Evolutionary conservation across 495 filamentous ascomycete genomes (phyloP), one percentile per base, ranked within the genome.

Genomic region (Neurospora sp.): DNA sequence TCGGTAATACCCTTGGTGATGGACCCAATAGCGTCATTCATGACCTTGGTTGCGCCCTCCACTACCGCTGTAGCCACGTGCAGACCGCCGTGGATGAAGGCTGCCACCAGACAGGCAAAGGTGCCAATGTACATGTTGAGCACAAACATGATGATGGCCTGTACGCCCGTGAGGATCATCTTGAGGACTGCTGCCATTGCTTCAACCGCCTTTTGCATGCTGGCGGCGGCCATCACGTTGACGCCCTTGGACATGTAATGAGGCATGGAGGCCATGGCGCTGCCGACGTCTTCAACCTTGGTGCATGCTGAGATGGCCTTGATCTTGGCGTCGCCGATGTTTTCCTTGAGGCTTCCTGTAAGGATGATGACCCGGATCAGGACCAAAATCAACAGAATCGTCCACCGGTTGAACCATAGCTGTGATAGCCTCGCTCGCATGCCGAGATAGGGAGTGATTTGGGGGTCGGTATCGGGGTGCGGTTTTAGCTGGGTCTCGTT

Each of bases 331-430:
- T 89, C 88, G 23, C 77, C 88, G 78, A 98, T 86, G 79, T 94
- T 89, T 71, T 87, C 83, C 76, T 96, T 86, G 71, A 97, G 84
- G 76, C 87, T 86, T 42, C 86, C 84, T 41, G 92, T 86, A 23
- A 94, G 90, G 69, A 99, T 81, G 69, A 99, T 82, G 73, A 93
- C 86, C 69, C 96, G 89, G 74, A 91, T 89, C 31, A 99, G 88
- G 23, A 98, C 89, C 70, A 99, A 88, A 54, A 97, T 79, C 11
- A 99, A 85, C 62, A 99, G 87, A 72, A 99, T 85, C 48, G 96
- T 98, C 96, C 96, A 99, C 82, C 92, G 87, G 86, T 98, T 98
- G 85, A 98, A 91, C 94, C 94, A 97, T 78, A 93, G 85, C 85
- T 99, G 96, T 39, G 96, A 99, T 54, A 98, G 86, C 73, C 94